phyloP scores from a whole-genome alignment of 495 filamentous ascomycete species.

The Lichenothelia convexa region DNA sequence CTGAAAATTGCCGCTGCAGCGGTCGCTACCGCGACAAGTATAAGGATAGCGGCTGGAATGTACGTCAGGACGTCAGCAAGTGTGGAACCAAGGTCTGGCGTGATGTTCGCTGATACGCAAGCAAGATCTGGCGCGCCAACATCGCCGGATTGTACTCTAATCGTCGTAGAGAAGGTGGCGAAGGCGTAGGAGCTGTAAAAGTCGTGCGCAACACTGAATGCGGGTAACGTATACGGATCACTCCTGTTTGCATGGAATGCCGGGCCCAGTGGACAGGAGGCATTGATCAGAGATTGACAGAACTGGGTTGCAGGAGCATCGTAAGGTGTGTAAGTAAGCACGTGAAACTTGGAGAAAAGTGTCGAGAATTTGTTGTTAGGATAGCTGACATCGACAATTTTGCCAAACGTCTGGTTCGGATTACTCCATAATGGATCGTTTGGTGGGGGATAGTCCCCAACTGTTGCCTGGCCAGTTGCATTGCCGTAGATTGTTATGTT shows the following conservation, averaged over 20 bases:
- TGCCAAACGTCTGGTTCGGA: constrained; percentile 44
- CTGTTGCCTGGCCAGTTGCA: constrained; percentile 44
- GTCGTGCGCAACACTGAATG: constrained; percentile 59
- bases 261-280: constrained; percentile 55
- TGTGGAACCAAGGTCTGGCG: constrained; percentile 51
- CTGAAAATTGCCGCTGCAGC: constrained; percentile 70
- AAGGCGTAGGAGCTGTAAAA: constrained; percentile 73
- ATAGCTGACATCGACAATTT: constrained; percentile 44
- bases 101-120: constrained; percentile 64
- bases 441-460: constrained; percentile 29
- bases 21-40: constrained; percentile 65
- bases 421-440: constrained; percentile 34
- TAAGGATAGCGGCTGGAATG: constrained; percentile 57
- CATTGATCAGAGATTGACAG: constrained; percentile 42
- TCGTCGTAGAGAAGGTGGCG: constrained; percentile 51
- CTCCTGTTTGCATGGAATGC: constrained; percentile 41
- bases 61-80: constrained; percentile 55
- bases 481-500: constrained; percentile 79
- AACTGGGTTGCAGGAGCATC: constrained; percentile 32
- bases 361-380: constrained; percentile 46
- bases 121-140: constrained; percentile 38
- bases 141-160: constrained; percentile 61
- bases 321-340: constrained; percentile 57
- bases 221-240: constrained; percentile 35
- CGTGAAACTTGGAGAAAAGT: constrained; percentile 44